Base-by-base conservation (phyloP, 2,329 filamentous ascomycete species). In the Apiospora marii region DNA sequence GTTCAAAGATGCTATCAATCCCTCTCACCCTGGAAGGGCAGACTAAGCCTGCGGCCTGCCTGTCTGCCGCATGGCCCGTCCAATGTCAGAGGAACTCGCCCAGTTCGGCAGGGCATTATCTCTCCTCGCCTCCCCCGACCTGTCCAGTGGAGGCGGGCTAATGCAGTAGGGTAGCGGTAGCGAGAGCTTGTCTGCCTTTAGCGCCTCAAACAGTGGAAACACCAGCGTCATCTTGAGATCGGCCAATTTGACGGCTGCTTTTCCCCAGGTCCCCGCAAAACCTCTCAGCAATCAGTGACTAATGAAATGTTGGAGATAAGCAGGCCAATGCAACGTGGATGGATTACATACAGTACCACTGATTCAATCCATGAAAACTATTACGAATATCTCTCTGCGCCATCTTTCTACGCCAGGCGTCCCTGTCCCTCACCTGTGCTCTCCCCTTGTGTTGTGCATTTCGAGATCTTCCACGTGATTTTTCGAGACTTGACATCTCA, bases 221-320 rank as follows among this genome's bases (percentile, higher is more conserved):
- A 13, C 34, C 34, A 37, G 58, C 58, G 58, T 64, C 58, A 64
- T 64, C 22, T 64, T 41, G 19, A 64, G 58, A 64, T 64, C 58
- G 58, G 58, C 58, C 58, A 64, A n/a, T 64, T 64, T 64, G 30
- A 64, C 58, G 58, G 58, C 34, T n/a, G 19, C n/a, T 64, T 41
- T 64, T 64, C 58, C 58, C 58, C 58, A 64, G 53, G 58, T 64
- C 58, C 14, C 58, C 58, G 34, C 58, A 37, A 61, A 61, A 61
- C 16, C 27, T 37, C 30, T 30, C 27, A 37, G 19, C 22, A 61
- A 37, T 30, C 53, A 64, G 58, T 64, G 58, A 64, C 58, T 37
- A 64, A 64, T 41, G 34, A 34, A 13, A 41, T 41, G 34, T 64
- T n/a, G 34, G 34, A 64, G 58, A 64, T 64, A 41, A 64, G 53